phyloP scores from a whole-genome alignment of 768 basidiomycete genomes.

The Lactarius tabidus region DNA sequence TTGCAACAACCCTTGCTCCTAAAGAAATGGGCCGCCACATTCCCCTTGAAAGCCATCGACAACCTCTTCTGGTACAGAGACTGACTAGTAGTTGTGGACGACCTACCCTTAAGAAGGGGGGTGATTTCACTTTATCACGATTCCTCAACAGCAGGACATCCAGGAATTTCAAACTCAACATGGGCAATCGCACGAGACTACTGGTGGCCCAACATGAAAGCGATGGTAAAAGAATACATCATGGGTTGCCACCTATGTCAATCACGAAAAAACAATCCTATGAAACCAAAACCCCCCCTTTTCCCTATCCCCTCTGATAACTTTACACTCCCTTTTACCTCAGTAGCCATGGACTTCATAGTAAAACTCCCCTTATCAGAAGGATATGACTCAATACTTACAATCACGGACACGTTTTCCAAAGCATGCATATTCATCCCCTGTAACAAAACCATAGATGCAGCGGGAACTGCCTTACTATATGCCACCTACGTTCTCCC shows the following conservation, averaged over 20 bases:
- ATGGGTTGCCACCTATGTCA: not conserved
- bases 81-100: not conserved
- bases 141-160: not conserved
- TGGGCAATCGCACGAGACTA: not conserved
- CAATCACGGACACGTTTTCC: not conserved
- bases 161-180: not conserved
- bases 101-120: not conserved
- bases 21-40: not conserved
- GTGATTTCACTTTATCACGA: not conserved
- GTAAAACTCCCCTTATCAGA: not conserved
- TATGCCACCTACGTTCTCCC: no score
- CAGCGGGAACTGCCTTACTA: no score
- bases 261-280: not conserved
- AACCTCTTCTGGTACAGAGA: not conserved
- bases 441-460: no score
- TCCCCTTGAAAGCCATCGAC: accelerated
- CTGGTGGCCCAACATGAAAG: not conserved
- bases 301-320: not conserved
- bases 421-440: no score
- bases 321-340: not conserved
- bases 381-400: not conserved
- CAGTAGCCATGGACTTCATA: not conserved
- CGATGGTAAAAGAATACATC: not conserved
- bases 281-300: not conserved
- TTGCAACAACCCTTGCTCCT: accelerated